A percentile compares a stretch with the other conserved stretches of the same genome.
phyloP scores from a whole-genome alignment of 805 yeast genomes.

The Pichia gijzeniarum region DNA sequence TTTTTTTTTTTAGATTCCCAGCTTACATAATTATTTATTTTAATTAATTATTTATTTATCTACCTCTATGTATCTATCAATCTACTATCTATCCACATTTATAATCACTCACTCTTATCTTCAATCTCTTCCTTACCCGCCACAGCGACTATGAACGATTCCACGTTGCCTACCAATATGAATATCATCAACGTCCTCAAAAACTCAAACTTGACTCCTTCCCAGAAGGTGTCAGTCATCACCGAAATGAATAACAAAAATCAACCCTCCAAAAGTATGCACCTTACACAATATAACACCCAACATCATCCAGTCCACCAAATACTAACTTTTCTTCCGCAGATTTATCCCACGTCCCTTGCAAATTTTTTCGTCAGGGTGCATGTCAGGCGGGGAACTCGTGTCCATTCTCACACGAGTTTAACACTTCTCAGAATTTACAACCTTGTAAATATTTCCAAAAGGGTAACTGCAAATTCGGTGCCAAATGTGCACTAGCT shows the following conservation, averaged over 20 bases:
- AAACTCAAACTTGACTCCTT: slow-evolving; percentile 16
- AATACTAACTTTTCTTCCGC: slow-evolving; percentile 8
- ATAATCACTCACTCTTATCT: not conserved
- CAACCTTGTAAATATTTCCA: slow-evolving; percentile 88
- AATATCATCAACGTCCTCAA: slow-evolving; percentile 18
- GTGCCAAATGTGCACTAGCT: slow-evolving; percentile 88
- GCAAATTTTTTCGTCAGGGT: slow-evolving; percentile 89
- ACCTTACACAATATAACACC: too few species aligned
- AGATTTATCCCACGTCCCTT: slow-evolving; percentile 90
- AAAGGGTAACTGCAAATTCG: slow-evolving; percentile 96
- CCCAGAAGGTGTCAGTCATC: slow-evolving; percentile 20
- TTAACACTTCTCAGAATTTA: slow-evolving; percentile 47
- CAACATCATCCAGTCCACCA: not conserved
- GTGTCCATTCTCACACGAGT: slow-evolving; percentile 85
- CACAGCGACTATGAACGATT: slow-evolving; percentile 57
- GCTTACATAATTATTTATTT: too few species aligned
- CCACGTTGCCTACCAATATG: slow-evolving; percentile 4
- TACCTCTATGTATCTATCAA: not conserved
- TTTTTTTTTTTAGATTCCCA: too few species aligned
- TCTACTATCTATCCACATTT: not conserved
- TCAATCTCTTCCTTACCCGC: not conserved
- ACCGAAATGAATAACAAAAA: slow-evolving; percentile 19
- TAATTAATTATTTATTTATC: too few species aligned
- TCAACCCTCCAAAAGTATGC: slow-evolving; percentile 24
- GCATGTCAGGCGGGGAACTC: slow-evolving; percentile 90